Evolutionary conservation across 306 rosid species (phyloP).

Genomic region (Mucuna pruriens): DNA sequence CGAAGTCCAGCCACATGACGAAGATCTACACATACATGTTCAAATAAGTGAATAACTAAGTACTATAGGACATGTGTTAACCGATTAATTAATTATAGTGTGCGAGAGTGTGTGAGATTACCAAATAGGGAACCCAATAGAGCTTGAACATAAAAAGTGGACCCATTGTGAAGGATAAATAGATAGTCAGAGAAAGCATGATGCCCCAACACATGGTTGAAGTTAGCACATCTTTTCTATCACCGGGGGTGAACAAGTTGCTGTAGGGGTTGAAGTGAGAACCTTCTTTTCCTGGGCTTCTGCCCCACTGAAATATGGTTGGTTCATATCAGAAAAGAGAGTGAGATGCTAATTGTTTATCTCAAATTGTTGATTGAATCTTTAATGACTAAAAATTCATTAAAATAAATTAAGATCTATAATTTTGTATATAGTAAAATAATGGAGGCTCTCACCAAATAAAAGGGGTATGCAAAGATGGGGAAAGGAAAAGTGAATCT

Average conservation of each 20-base stretch:
- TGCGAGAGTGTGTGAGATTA: constrained; percentile 41
- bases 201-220: constrained; percentile 77
- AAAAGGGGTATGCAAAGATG: constrained; percentile 82
- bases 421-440: neutral
- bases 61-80: neutral
- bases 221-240: constrained; percentile 65
- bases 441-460: constrained; percentile 64
- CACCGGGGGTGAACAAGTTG: constrained; percentile 64
- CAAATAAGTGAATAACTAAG: neutral
- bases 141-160: constrained; percentile 61
- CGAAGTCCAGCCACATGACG: constrained; percentile 89
- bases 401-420: neutral
- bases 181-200: constrained; percentile 63
- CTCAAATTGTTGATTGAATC: neutral
- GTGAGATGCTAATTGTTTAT: neutral
- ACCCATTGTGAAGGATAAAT: constrained; percentile 53
- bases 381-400: neutral
- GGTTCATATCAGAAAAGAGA: constrained; percentile 19
- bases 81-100: neutral
- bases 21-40: constrained; percentile 66
- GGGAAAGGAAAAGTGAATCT: constrained; percentile 89
- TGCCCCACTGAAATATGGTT: constrained; percentile 67
- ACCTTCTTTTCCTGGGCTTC: constrained; percentile 96
- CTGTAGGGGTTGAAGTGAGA: constrained; percentile 92
- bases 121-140: constrained; percentile 88